Percentiles rank a stretch among this genome's conserved stretches.
phyloP scores from a whole-genome alignment of 2,329 filamentous ascomycete genomes.

The Iodosphaeria phyllophila region DNA sequence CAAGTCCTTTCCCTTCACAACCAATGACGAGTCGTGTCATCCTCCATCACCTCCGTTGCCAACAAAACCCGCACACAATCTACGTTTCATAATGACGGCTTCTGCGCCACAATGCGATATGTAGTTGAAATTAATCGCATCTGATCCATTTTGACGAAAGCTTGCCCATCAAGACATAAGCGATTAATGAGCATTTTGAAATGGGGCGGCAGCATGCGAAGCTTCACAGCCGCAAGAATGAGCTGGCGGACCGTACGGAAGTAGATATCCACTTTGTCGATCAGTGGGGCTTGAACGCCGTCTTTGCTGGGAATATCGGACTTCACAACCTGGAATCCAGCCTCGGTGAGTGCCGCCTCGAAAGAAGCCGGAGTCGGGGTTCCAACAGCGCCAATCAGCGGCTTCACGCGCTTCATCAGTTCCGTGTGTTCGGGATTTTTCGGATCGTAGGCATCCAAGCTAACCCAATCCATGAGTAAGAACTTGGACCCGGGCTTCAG shows the following conservation, averaged over 20 bases:
- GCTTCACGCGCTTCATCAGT: slow-evolving; percentile 35
- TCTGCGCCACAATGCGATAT: slow-evolving; percentile 31
- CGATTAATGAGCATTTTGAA: slow-evolving; percentile 34
- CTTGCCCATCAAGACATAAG: slow-evolving; percentile 31
- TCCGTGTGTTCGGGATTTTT: slow-evolving; percentile 24
- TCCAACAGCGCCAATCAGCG: slow-evolving; percentile 33
- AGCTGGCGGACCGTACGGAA: slow-evolving; percentile 29
- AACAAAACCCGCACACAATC: too few species aligned
- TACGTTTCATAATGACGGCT: slow-evolving; percentile 17
- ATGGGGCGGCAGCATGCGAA: slow-evolving; percentile 26
- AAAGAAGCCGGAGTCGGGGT: slow-evolving; percentile 29
- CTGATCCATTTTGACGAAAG: slow-evolving; percentile 35
- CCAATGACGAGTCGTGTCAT: too few species aligned
- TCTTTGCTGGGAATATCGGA: slow-evolving; percentile 33
- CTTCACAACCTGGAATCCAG: slow-evolving; percentile 25
- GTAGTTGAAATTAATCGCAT: slow-evolving; percentile 32
- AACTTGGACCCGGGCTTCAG: slow-evolving; percentile 30
- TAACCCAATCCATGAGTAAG: slow-evolving; percentile 32
- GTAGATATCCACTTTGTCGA: slow-evolving; percentile 33
- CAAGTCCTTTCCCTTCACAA: too few species aligned
- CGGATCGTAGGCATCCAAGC: slow-evolving; percentile 27
- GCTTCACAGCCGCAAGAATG: slow-evolving; percentile 26
- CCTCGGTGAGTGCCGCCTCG: slow-evolving; percentile 22
- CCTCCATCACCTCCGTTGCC: too few species aligned
- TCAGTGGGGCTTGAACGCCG: slow-evolving; percentile 29